A percentile compares a stretch with the other conserved stretches of the same genome.
phyloP scores from a whole-genome alignment of 495 filamentous ascomycete species.

The Hyphodiscus hymeniophilus region DNA sequence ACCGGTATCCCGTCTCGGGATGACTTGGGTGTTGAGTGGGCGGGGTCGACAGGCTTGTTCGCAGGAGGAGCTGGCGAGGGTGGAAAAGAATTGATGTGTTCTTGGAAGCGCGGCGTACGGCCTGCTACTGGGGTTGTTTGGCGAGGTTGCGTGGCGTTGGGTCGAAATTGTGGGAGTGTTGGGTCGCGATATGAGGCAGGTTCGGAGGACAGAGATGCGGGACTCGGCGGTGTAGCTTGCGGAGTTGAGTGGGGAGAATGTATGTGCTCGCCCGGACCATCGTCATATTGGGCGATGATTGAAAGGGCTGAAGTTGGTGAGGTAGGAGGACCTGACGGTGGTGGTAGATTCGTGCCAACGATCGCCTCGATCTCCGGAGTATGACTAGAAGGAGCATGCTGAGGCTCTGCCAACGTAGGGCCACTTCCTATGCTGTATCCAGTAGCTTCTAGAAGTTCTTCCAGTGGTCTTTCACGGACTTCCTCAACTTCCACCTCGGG shows the following conservation, averaged over 20 bases:
- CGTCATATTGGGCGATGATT: conserved; percentile 7
- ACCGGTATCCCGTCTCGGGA: background rate
- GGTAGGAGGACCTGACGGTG: background rate
- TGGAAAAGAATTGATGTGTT: background rate
- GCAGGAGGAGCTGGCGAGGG: background rate
- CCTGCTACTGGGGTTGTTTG: background rate
- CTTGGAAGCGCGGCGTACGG: background rate
- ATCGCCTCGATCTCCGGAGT: background rate
- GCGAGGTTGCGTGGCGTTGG: conserved; percentile 45
- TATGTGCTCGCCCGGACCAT: conserved; percentile 2
- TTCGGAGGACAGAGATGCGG: background rate
- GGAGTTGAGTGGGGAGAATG: conserved; percentile 7
- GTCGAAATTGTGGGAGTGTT: conserved; percentile 64
- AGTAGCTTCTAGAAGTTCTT: conserved; percentile 16
- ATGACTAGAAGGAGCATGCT: background rate
- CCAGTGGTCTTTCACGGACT: conserved; percentile 10
- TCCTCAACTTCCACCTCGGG: conserved; percentile 23
- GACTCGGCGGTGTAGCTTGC: background rate
- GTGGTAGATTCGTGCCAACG: background rate
- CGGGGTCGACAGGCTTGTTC: background rate
- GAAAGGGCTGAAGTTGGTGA: conserved; percentile 9
- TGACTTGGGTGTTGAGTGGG: background rate
- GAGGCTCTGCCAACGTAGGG: background rate
- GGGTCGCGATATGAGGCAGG: conserved; percentile 55
- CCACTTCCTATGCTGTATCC: conserved; percentile 10